Percentiles rank a stretch among this genome's conserved stretches.
These are phyloP conservation scores for Pyrenophora teres DNA, from an alignment of 2,329 filamentous ascomycete species.

Conservation along the genomic window DNA sequence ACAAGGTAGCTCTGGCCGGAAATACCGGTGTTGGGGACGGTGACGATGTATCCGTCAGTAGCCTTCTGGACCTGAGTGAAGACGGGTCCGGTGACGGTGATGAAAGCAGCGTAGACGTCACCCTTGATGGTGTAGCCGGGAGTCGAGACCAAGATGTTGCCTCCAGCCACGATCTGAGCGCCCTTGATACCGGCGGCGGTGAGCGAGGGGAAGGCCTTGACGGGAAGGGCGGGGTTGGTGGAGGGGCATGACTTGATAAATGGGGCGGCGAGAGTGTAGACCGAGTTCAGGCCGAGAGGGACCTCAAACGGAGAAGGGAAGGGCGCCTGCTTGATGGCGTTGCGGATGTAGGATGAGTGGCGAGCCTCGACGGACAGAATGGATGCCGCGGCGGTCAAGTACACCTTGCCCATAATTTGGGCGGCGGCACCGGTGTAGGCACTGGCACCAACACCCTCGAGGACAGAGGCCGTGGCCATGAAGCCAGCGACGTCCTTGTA, in stretches of 20 bases:
- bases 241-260: constrained; percentile 65
- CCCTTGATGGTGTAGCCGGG: constrained; percentile 27
- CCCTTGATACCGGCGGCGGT: constrained; percentile 18
- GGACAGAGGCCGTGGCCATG: constrained; percentile 57
- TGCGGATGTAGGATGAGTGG: constrained; percentile 66
- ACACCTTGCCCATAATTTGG: constrained; percentile 60
- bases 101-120: constrained; percentile 30
- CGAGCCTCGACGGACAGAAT: constrained; percentile 69
- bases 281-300: constrained; percentile 62
- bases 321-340: constrained; percentile 54
- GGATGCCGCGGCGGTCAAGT: constrained; percentile 64
- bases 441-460: constrained; percentile 62
- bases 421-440: constrained; percentile 68
- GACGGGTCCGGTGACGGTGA: constrained; percentile 29
- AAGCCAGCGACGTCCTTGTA: constrained; percentile 56
- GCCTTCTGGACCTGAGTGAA: constrained; percentile 23
- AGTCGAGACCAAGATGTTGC: constrained; percentile 21
- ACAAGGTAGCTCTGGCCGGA: constrained; percentile 34
- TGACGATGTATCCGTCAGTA: constrained; percentile 24
- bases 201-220: constrained; percentile 64
- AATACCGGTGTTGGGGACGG: constrained; percentile 25
- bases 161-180: constrained; percentile 19
- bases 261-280: constrained; percentile 67
- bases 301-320: constrained; percentile 66
- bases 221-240: constrained; percentile 60